Evolutionary conservation across 1,139 yeast genomes (phyloP), one percentile per base, ranked within the genome.

Genomic region (Lodderomyces orthopsilosis): DNA sequence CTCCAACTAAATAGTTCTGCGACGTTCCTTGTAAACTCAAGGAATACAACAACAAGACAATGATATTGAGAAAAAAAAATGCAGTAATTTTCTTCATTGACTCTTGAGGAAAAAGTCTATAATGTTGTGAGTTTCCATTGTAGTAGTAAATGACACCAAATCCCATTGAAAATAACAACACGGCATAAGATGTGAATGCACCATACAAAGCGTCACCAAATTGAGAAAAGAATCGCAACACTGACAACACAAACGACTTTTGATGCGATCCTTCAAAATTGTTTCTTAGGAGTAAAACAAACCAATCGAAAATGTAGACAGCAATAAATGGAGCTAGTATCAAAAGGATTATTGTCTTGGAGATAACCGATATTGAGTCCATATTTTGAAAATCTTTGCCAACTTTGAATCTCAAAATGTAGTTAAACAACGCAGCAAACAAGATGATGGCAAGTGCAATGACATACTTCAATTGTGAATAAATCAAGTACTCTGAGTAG

Each of bases 121-220:
- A 66, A 37, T 62, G 58, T 40, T 52, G 54, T 14, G 68, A 54
- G 28, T 53, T 56, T 2, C 59, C 61, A 33, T 53, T 52, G 35
- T 59, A 62, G 46, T 61, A 62, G 46, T 65, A 69, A 17, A 68
- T 52, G 2, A 68, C 71, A 1, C 75, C 75, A 44, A 62, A 67
- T 0, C 75, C 75, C 73, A 67, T 67, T 34, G 70, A 49, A 46
- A 69, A 66, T 26, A 67, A 43, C 28, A 66, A 57, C n/a, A 58
- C 42, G 33, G 56, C 48, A 40, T 50, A 57, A 6, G 45, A 35
- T 6, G 44, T 19, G 18, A 53, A 46, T 13, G 43, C 30, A 7
- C 23, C 23, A 17, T 36, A 45, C 21, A 46, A 38, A 12, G 24
- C 42, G 21, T 22, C 35, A 10, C 46, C 37, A 19, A 47, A 28